phyloP scores from a whole-genome alignment of 495 filamentous ascomycete genomes.

The Pyrenopolyporus hunteri region DNA sequence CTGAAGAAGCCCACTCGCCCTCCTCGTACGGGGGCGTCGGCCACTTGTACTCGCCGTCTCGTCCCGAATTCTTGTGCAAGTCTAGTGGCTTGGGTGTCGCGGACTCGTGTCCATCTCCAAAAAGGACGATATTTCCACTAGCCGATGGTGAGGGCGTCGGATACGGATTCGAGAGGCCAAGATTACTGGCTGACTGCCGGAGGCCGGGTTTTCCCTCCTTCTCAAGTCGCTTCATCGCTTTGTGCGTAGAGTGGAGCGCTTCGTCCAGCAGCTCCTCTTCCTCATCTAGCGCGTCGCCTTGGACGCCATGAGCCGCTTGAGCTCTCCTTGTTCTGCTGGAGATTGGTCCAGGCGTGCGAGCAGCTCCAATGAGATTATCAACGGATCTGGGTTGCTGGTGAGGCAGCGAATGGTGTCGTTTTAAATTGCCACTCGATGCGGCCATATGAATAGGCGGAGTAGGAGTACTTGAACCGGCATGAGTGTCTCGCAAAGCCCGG shows the following conservation, averaged over 20 bases:
- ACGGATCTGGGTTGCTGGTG: slow-evolving; percentile 68
- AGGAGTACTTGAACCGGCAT: slow-evolving; percentile 66
- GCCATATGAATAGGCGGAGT: slow-evolving; percentile 59
- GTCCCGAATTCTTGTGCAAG: slow-evolving; percentile 55
- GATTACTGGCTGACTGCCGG: slow-evolving; percentile 62
- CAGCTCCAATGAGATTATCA: slow-evolving; percentile 64
- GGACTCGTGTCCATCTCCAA: slow-evolving; percentile 68
- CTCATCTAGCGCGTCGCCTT: slow-evolving; percentile 94
- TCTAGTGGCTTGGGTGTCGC: slow-evolving; percentile 63
- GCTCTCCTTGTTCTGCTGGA: slow-evolving; percentile 85
- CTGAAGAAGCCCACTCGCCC: slow-evolving; percentile 84
- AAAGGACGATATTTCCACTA: slow-evolving; percentile 74
- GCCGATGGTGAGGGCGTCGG: slow-evolving; percentile 91
- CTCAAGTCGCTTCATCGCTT: slow-evolving; percentile 58
- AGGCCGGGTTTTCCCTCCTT: slow-evolving; percentile 56
- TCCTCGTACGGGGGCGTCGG: slow-evolving; percentile 94
- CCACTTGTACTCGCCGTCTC: slow-evolving; percentile 70
- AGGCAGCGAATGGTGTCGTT: slow-evolving; percentile 78
- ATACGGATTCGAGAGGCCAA: slow-evolving; percentile 77
- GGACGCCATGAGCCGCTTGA: slow-evolving; percentile 75
- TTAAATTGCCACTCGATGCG: slow-evolving; percentile 59
- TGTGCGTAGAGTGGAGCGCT: slow-evolving; percentile 59
- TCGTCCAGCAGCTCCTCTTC: slow-evolving; percentile 96
- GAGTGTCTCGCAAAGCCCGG: slow-evolving; percentile 74
- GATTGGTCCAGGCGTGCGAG: slow-evolving; percentile 64